Evolutionary conservation across 768 basidiomycete genomes (phyloP).

Genomic region (Leccinum aurantiacum): DNA sequence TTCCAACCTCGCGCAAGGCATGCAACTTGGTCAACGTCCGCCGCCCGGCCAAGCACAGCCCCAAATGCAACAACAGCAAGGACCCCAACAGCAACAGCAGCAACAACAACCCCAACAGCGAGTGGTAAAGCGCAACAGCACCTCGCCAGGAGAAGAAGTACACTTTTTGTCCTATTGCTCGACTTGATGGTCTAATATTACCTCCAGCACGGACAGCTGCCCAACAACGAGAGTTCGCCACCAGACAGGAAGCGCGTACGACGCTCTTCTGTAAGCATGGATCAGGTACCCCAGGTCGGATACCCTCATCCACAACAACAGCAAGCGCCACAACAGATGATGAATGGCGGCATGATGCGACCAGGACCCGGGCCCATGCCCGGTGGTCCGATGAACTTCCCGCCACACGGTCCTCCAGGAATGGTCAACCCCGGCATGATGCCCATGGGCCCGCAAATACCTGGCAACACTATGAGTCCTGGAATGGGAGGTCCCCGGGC

Average conservation of each 20-base stretch:
- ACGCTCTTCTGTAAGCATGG: constrained; percentile 46
- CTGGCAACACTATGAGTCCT: constrained; percentile 35
- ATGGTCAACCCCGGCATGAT: constrained; percentile 37
- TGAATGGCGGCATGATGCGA: constrained; percentile 43
- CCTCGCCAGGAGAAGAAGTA: constrained; percentile 64
- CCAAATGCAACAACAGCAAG: constrained; percentile 28
- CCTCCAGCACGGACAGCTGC: constrained; percentile 45
- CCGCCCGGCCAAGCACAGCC: constrained; percentile 28
- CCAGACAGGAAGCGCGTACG: constrained; percentile 56
- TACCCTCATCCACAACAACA: constrained; percentile 36
- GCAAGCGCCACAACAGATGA: constrained; percentile 38
- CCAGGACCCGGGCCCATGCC: constrained; percentile 32
- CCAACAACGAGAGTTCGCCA: constrained; percentile 54
- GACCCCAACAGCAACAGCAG: constrained; percentile 28
- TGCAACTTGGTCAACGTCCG: constrained; percentile 43
- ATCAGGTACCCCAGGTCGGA: constrained; percentile 42
- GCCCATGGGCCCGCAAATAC: constrained; percentile 35
- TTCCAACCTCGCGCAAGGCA: constrained; percentile 32
- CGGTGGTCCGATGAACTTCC: constrained; percentile 37
- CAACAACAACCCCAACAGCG: constrained; percentile 29
- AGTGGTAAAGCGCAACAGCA: constrained; percentile 54
- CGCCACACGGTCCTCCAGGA: constrained; percentile 28
- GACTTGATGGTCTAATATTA: constrained; percentile 1
- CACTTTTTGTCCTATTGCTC: constrained; percentile 10
- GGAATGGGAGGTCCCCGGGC: constrained; percentile 35